Base-by-base conservation (phyloP, 2,329 filamentous ascomycete genomes). In the Cladosporium sp. region DNA sequence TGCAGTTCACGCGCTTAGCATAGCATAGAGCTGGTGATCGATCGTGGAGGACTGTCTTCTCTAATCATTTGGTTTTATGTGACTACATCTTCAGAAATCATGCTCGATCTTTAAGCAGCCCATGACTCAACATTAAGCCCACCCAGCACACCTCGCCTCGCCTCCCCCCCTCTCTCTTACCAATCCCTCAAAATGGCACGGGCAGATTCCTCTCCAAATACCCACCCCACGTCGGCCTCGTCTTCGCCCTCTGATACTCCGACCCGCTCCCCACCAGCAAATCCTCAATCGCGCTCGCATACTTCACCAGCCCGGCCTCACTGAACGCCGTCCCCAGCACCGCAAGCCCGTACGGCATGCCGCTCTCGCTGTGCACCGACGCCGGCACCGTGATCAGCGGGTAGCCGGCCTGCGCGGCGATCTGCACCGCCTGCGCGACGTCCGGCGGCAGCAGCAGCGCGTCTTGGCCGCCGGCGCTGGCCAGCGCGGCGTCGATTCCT, bases 381-480 rank as follows among this genome's bases (percentile, higher is more conserved):
- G 77, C 82, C 0, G 86, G 86, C 1, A 90, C 64, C 0, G 85
- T 87, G 46, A 89, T 74, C 63, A 87, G 77, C 0, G 86, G 86
- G 63, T 89, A 90, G 0, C 86, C 85, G 7, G 86, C 87, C 68
- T 89, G 85, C 0, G 87, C 86, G 0, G 85, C 83, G 54, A 87
- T 79, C 68, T 87, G 82, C 56, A 82, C 82, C 3, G 80, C 79
- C 65, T 87, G 83, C 0, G 78, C 85, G 3, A 85, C 82, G 61
- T 86, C 81, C 0, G 84, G 75, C 4, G 86, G 86, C 0, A 87
- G 83, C 1, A 91, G 73, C 2, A 90, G 72, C 1, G 79, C 86
- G 52, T 82, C 77, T 16, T 68, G 58, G 2, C 66, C 64, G 3
- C 70, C 71, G 6, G 62, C 68, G 16, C 68, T 65, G 2, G 60